Evolutionary conservation across 2,329 filamentous ascomycete species (phyloP), one percentile per base, ranked within the genome.

Genomic region (Chrysoporthe cubensis): DNA sequence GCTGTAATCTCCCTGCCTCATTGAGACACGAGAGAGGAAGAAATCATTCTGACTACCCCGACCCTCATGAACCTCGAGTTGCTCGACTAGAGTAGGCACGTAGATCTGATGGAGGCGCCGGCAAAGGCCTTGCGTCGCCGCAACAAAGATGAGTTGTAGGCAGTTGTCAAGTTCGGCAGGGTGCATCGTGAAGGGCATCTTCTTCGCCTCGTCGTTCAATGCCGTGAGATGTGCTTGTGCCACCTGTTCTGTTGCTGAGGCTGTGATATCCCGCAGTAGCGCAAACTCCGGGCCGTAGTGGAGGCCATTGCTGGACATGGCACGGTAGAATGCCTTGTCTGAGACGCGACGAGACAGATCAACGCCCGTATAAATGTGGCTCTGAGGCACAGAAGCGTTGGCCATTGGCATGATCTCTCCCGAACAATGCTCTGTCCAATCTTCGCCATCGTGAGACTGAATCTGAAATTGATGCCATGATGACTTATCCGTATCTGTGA

Each of bases 401-500:
- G 11, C 42, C 42, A 43, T 43, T 7, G 42, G 42, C 42, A 43
- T 43, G 42, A 43, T 43, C 42, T 43, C 42, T 7, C 42, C 75
- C 16, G 57, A 57, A 64, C 73, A 75, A 62, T 77, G 75, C 66
- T 74, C 75, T 0, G 63, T 75, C 76, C 76, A 78, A 3, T 60
- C 43, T 3, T 59, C 59, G 4, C 71, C 72, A 60, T 74, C 73
- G 48, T 72, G 70, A 0, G 76, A 77, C 8, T 69, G 62, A 59
- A 78, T 70, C 1, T 65, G 57, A 57, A 78, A 78, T 5, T 76
- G 73, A 58, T 68, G 76, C 73, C 73, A 76, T 13, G 42, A 43
- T 8, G 42, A 43, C 42, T 43, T 43, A 43, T 43, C 42, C 0
- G 70, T 67, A 21, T 74, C 71, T 0, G 74, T 78, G 0, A 76